Percentiles rank a stretch among this genome's conserved stretches.
These are phyloP conservation scores for Zygoascus tannicola DNA, from an alignment of 805 yeast species.

Conservation along the genomic window DNA sequence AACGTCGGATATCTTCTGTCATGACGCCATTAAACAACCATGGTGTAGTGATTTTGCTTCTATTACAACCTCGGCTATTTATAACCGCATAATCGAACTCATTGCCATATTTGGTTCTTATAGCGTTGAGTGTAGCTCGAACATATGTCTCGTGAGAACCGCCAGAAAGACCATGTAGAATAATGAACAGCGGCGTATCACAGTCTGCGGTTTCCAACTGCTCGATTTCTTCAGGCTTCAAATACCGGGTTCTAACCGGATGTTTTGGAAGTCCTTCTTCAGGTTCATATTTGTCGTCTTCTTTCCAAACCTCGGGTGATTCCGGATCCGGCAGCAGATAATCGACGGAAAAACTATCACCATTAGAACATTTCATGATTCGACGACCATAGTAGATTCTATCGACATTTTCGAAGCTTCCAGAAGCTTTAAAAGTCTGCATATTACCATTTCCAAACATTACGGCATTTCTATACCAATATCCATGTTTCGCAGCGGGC, in stretches of 20 bases:
- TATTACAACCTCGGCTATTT: constrained; percentile 70
- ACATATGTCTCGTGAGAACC: constrained; percentile 78
- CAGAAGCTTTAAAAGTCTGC: constrained; percentile 63
- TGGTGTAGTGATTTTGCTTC: constrained; percentile 59
- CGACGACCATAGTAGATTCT: constrained; percentile 71
- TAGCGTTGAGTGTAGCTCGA: constrained; percentile 33
- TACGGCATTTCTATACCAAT: constrained; percentile 53
- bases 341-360: constrained; percentile 68
- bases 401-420: constrained; percentile 43
- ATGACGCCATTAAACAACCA: constrained; percentile 61
- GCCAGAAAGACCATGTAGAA: constrained; percentile 73
- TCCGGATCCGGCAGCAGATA: constrained; percentile 42
- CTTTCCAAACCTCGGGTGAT: constrained; percentile 28
- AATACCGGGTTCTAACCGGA: constrained; percentile 47
- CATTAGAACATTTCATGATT: constrained; percentile 41
- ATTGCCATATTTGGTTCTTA: constrained; percentile 14
- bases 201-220: constrained; percentile 23
- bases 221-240: constrained; percentile 38
- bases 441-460: constrained; percentile 59
- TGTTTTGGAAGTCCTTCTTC: constrained; percentile 27
- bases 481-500: constrained; percentile 39
- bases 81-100: constrained; percentile 60
- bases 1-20: constrained; percentile 57
- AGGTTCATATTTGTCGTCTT: constrained; percentile 24
- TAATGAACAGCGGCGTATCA: constrained; percentile 50